phyloP scores from a whole-genome alignment of 306 rosid species.

The Lathyrus sativus region DNA sequence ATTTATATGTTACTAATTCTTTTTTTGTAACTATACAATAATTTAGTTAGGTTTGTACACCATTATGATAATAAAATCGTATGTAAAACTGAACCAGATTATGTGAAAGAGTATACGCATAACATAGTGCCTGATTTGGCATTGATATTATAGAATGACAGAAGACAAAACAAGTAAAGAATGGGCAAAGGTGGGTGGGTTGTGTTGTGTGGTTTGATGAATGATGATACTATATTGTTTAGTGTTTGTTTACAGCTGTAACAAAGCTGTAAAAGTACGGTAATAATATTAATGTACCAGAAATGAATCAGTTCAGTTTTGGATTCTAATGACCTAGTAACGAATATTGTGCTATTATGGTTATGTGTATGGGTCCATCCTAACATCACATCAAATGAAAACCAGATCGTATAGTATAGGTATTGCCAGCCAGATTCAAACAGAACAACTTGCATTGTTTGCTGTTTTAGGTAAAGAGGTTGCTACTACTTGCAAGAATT shows the following conservation, averaged over 20 bases:
- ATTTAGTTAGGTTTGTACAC: not conserved
- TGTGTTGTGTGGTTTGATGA: not conserved
- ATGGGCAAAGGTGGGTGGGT: conserved; percentile 8
- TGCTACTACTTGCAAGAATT: not conserved
- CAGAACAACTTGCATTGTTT: not conserved
- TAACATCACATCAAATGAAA: not conserved
- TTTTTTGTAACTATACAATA: not conserved
- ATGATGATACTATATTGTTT: not conserved
- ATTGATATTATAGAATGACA: conserved; percentile 8
- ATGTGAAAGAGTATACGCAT: not conserved
- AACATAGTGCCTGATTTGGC: conserved; percentile 17
- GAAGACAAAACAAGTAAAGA: conserved; percentile 25
- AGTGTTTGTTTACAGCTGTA: conserved; percentile 42
- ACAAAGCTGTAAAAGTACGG: conserved; percentile 35
- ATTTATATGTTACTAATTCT: no score
- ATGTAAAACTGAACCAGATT: conserved; percentile 9
- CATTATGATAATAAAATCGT: not conserved
- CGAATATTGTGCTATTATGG: not conserved
- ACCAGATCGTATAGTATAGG: not conserved
- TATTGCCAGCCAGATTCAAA: not conserved
- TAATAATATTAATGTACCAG: conserved; percentile 6
- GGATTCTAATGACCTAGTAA: not conserved
- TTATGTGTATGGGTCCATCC: not conserved
- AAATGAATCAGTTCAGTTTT: conserved; percentile 1
- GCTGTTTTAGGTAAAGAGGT: conserved; percentile 7